phyloP scores from a whole-genome alignment of 208 protist species.

The Leishmania arabica region DNA sequence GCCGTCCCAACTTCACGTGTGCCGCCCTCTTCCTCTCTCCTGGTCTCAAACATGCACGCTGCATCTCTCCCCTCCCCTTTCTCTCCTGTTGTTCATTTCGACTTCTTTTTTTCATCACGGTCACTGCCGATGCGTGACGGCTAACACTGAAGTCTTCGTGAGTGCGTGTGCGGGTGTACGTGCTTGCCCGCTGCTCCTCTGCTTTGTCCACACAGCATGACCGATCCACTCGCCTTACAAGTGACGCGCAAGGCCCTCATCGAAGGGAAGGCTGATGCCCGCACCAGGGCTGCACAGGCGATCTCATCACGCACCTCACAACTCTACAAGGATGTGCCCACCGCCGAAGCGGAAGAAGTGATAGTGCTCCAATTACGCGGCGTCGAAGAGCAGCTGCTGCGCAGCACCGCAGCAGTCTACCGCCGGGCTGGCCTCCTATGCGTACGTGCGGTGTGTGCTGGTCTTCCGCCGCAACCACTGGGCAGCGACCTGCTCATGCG shows the following conservation, averaged over 20 bases:
- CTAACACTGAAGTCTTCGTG: not conserved
- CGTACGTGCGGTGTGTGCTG: conserved; percentile 47
- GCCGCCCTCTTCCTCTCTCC: not conserved
- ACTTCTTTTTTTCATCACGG: not conserved
- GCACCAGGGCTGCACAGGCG: conserved; percentile 35
- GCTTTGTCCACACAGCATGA: conserved; percentile 22
- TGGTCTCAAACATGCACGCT: not conserved
- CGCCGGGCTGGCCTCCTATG: conserved; percentile 60
- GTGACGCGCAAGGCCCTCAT: conserved; percentile 49
- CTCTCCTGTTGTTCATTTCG: not conserved
- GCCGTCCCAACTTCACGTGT: not conserved
- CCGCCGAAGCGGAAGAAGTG: conserved; percentile 42
- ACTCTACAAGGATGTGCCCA: conserved; percentile 54
- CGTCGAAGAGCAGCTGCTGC: conserved; percentile 46
- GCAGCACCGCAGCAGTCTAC: conserved; percentile 44
- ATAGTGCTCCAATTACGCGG: conserved; percentile 31
- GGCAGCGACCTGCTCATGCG: conserved; percentile 25
- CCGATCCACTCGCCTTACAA: conserved; percentile 41
- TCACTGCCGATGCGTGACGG: not conserved
- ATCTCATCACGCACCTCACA: conserved; percentile 41
- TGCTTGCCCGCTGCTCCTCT: not conserved
- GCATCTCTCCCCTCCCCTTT: not conserved
- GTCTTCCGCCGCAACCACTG: conserved; percentile 35
- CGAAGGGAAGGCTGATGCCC: conserved; percentile 60
- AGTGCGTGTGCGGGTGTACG: not conserved